These are phyloP conservation scores for Fusarium kyushuense DNA, from an alignment of 2,329 filamentous ascomycete species.

Conservation along the genomic window DNA sequence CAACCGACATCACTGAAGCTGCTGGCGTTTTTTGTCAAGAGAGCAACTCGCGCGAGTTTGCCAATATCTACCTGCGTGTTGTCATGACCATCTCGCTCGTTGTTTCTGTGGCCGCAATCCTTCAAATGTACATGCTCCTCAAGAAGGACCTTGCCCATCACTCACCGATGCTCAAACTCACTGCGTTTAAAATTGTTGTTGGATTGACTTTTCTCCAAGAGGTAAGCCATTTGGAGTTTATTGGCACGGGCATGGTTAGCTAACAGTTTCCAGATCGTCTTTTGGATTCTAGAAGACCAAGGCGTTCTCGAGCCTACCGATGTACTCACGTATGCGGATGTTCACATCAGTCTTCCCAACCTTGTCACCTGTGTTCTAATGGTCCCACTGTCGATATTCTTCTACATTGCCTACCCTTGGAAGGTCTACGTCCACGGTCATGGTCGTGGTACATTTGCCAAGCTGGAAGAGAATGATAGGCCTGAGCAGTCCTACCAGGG, in stretches of 20 bases:
- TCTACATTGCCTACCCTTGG: constrained; percentile 40
- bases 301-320: constrained; percentile 24
- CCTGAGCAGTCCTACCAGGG: constrained; percentile 28
- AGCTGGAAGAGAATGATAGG: constrained; percentile 7
- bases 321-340: constrained; percentile 39
- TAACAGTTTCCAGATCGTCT: constrained; percentile 23
- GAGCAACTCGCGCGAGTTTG: constrained; percentile 26
- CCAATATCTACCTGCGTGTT: constrained; percentile 26
- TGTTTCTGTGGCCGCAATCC: constrained; percentile 29
- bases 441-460: constrained; percentile 16
- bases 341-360: constrained; percentile 41
- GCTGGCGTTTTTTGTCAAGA: constrained; percentile 37
- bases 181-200: constrained; percentile 40
- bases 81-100: constrained; percentile 26
- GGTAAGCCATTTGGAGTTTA: not conserved
- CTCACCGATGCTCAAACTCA: constrained; percentile 36
- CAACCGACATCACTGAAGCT: constrained; percentile 33
- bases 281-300: constrained; percentile 32
- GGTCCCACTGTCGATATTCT: constrained; percentile 39
- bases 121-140: constrained; percentile 35
- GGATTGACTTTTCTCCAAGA: constrained; percentile 35
- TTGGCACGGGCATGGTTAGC: fast-evolving
- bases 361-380: constrained; percentile 37
- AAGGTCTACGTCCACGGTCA: constrained; percentile 24
- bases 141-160: constrained; percentile 37